Conservation (phyloP, 495 filamentous ascomycete species). For the Aspergillus asperescens region DNA sequence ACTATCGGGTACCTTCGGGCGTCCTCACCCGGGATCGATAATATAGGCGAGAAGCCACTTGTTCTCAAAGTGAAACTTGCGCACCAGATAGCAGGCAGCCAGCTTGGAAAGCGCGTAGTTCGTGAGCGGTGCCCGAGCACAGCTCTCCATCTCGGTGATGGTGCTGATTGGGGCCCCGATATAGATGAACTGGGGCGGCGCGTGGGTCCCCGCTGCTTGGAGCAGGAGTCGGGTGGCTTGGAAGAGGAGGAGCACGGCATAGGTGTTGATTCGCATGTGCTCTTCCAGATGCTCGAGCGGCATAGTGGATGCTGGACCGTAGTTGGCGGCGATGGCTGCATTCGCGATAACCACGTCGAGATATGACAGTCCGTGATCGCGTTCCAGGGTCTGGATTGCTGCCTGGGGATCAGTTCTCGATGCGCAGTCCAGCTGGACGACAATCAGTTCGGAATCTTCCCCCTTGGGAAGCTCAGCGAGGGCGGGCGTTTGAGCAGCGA, state of each 20-base stretch:
- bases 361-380: neutral
- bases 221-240: too few species aligned
- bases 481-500: neutral
- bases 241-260: neutral
- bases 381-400: neutral
- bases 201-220: too few species aligned
- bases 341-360: constrained; percentile 1
- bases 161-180: neutral
- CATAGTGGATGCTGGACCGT: neutral
- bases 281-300: neutral
- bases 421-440: neutral
- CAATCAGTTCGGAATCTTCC: neutral
- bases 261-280: neutral
- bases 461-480: neutral
- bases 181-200: constrained; percentile 3
- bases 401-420: neutral
- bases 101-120: neutral
- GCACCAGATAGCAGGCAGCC: neutral
- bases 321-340: neutral
- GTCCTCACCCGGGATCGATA: neutral
- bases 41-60: neutral
- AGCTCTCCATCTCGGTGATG: constrained; percentile 1
- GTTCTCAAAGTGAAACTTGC: constrained; percentile 1
- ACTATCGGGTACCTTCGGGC: neutral
- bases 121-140: neutral